A percentile compares a stretch with the other conserved stretches of the same genome.
phyloP scores from a whole-genome alignment of 345 rosid genomes.

The Bruguiera gymnorhiza region DNA sequence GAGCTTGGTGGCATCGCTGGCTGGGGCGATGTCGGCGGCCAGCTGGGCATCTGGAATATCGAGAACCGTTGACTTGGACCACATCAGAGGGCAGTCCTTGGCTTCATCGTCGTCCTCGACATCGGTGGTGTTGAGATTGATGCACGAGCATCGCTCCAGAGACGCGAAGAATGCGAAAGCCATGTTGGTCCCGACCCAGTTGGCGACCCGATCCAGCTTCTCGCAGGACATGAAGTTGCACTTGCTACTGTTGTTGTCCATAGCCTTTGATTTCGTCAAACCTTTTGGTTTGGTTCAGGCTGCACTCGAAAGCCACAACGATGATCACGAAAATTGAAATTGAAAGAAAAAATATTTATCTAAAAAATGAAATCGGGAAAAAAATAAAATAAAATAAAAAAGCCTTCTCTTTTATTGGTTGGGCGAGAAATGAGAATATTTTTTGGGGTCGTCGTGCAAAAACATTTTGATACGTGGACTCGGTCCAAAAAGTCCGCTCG shows the following conservation, averaged over 20 bases:
- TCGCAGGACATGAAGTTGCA: constrained; percentile 56
- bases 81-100: constrained; percentile 48
- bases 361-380: neutral
- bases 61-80: constrained; percentile 28
- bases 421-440: neutral
- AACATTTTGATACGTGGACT: too few relatives aligned
- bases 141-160: constrained; percentile 66
- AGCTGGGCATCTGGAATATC: constrained; percentile 10
- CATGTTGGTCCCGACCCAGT: constrained; percentile 58
- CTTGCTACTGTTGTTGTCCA: constrained; percentile 12
- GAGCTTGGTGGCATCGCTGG: constrained; percentile 23
- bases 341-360: neutral
- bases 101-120: constrained; percentile 53
- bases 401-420: too few relatives aligned
- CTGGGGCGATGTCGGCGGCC: constrained; percentile 16
- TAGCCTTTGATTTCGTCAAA: neutral
- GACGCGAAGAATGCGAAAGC: constrained; percentile 70
- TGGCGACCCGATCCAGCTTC: constrained; percentile 56
- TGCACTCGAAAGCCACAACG: neutral
- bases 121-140: constrained; percentile 61
- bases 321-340: neutral
- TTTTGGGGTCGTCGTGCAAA: neutral
- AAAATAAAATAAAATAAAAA: neutral
- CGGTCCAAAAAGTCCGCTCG: too few relatives aligned
- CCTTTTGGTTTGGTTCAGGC: neutral